Evolutionary conservation across 176 grass and related monocot genomes (phyloP).

Genomic region (Echinochloa phyllopogon): DNA sequence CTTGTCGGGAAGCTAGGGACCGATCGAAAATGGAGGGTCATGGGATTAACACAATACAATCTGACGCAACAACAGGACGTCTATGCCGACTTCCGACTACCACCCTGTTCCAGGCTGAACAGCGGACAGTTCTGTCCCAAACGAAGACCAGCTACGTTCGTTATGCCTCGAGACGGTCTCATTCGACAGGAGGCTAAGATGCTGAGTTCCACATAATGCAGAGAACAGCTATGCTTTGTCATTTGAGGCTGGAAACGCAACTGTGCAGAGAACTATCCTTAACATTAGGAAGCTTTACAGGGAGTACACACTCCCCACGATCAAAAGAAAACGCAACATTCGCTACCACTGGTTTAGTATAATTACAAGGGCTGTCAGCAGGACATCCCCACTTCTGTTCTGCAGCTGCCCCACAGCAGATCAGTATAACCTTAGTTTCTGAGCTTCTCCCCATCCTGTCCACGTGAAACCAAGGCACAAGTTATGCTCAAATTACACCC

Average conservation of each 20-base stretch:
- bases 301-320: constrained; percentile 6
- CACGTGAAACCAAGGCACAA: neutral
- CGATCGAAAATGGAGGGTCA: no score
- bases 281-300: neutral
- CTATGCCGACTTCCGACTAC: no score
- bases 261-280: constrained; percentile 3
- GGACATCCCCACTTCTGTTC: constrained; percentile 26
- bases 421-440: constrained; percentile 3
- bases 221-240: neutral
- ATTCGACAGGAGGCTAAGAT: neutral
- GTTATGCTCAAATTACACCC: neutral
- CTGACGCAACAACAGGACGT: no score
- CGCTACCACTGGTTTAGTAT: neutral
- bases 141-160: no score
- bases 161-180: neutral
- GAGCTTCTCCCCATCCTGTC: constrained; percentile 17
- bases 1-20: no score
- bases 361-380: constrained; percentile 35
- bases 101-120: no score
- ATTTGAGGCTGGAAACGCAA: neutral
- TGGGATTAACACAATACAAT: no score
- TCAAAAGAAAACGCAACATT: constrained; percentile 10
- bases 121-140: no score
- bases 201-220: neutral
- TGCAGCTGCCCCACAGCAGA: constrained; percentile 29